Percentiles rank a stretch among this genome's conserved stretches.
Evolutionary conservation across 257 asterid species (phyloP).

Genomic region (Linaria vulgaris): DNA sequence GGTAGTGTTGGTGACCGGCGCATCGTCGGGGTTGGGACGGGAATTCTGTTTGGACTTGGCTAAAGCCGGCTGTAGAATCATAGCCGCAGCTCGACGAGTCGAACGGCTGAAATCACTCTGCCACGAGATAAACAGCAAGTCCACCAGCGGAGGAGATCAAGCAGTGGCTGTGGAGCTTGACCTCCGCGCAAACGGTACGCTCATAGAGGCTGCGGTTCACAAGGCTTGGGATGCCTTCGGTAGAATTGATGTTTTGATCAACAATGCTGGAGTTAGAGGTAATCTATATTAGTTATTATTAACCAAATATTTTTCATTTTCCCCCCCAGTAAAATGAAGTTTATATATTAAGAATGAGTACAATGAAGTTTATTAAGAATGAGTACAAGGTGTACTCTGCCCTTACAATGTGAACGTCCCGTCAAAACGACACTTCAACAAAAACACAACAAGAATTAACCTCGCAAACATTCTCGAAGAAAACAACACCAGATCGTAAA

Average conservation of each 20-base stretch:
- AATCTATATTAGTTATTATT: no score
- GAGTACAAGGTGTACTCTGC: no score
- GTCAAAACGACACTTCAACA: no score
- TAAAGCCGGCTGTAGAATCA: constrained; percentile 29
- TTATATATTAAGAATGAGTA: no score
- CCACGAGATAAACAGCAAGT: constrained; percentile 22
- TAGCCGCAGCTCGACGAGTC: constrained; percentile 36
- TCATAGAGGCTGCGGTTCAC: constrained; percentile 31
- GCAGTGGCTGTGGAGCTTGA: constrained; percentile 43
- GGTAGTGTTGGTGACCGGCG: constrained; percentile 33
- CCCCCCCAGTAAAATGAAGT: no score
- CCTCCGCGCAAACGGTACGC: constrained; percentile 19
- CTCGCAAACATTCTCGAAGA: no score
- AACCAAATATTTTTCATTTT: no score
- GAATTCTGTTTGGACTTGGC: constrained; percentile 28
- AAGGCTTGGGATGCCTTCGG: constrained; percentile 46
- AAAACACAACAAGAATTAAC: no score
- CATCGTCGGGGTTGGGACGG: constrained; percentile 30
- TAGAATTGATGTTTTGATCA: constrained; percentile 39
- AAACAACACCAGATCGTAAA: no score
- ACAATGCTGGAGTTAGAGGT: constrained; percentile 47
- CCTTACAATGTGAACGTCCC: no score
- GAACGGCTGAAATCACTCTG: constrained; percentile 29
- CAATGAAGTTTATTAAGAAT: no score
- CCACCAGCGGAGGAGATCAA: no score